These are phyloP conservation scores for Botrytis cinerea DNA, from an alignment of 2,329 filamentous ascomycete species.

Conservation along the genomic window DNA sequence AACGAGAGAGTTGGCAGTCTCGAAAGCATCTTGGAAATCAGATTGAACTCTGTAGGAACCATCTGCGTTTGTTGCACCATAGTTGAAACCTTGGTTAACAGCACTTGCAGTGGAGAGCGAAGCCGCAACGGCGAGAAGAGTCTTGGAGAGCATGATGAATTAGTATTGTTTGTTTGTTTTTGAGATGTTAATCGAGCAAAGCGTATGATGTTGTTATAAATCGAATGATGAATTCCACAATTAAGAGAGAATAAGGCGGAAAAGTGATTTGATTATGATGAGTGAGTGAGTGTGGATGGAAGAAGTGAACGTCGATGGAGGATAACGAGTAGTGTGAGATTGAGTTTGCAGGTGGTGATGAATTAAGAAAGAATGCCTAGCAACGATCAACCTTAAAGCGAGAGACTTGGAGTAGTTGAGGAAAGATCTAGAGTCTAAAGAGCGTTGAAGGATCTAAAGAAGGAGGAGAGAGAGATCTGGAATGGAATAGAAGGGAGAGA, in stretches of 20 bases:
- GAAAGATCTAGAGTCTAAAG: background rate
- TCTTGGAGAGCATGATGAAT: constrained; percentile 36
- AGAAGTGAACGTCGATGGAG: background rate
- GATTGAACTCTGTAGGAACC: constrained; percentile 59
- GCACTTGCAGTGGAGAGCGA: constrained; percentile 43
- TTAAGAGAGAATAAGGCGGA: constrained; percentile 9
- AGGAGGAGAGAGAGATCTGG: background rate
- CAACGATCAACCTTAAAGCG: background rate
- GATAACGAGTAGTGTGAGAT: background rate
- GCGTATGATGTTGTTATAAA: background rate
- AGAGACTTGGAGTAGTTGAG: background rate
- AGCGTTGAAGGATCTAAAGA: background rate
- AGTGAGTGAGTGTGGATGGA: background rate
- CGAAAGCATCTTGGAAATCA: constrained; percentile 72
- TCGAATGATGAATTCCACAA: constrained; percentile 7
- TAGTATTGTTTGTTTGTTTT: constrained; percentile 14
- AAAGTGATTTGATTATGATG: background rate
- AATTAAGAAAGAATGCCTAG: background rate
- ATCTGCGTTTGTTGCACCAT: constrained; percentile 66
- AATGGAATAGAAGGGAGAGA: background rate
- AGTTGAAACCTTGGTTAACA: constrained; percentile 62
- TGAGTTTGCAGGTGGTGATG: background rate
- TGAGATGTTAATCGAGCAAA: constrained; percentile 14
- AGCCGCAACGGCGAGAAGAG: constrained; percentile 36
- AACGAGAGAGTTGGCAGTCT: constrained; percentile 60